A percentile compares a stretch with the other conserved stretches of the same genome.
Conservation (phyloP, 2,329 filamentous ascomycete genomes). For the Sporothrix humicola region DNA sequence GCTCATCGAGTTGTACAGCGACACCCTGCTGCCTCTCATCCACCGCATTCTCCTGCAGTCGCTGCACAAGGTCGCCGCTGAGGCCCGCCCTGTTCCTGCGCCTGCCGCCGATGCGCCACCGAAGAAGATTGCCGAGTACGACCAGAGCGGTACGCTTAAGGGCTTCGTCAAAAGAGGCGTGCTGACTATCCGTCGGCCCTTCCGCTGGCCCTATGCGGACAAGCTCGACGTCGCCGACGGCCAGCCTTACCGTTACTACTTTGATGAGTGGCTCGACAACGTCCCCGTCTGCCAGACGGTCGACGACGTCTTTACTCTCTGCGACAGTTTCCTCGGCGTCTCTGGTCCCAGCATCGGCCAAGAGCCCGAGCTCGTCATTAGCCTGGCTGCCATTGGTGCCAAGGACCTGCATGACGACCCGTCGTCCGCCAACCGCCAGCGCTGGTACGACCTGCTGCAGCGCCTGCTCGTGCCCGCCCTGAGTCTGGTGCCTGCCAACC, state of each 20-base stretch:
- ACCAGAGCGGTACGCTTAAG: slow-evolving; percentile 72
- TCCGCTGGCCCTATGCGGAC: slow-evolving; percentile 86
- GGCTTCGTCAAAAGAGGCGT: slow-evolving; percentile 68
- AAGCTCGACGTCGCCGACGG: slow-evolving; percentile 75
- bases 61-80: slow-evolving; percentile 71
- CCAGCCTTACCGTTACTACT: slow-evolving; percentile 89
- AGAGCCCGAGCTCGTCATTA: slow-evolving; percentile 77
- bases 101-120: slow-evolving; percentile 46
- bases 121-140: slow-evolving; percentile 56
- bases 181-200: slow-evolving; percentile 66
- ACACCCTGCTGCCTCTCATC: slow-evolving; percentile 73
- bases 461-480: slow-evolving; percentile 86
- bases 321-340: slow-evolving; percentile 80
- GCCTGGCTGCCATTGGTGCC: slow-evolving; percentile 82
- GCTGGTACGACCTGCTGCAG: slow-evolving; percentile 86
- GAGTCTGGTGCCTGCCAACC: slow-evolving; percentile 83
- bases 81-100: slow-evolving; percentile 49
- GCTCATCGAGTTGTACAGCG: slow-evolving; percentile 83
- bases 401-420: slow-evolving; percentile 73
- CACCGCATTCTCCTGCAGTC: slow-evolving; percentile 86
- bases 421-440: slow-evolving; percentile 71
- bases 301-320: slow-evolving; percentile 88
- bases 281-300: slow-evolving; percentile 88
- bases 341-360: slow-evolving; percentile 89
- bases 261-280: slow-evolving; percentile 96